phyloP scores from a whole-genome alignment of 805 yeast genomes.

The Wickerhamomyces xylosicus region DNA sequence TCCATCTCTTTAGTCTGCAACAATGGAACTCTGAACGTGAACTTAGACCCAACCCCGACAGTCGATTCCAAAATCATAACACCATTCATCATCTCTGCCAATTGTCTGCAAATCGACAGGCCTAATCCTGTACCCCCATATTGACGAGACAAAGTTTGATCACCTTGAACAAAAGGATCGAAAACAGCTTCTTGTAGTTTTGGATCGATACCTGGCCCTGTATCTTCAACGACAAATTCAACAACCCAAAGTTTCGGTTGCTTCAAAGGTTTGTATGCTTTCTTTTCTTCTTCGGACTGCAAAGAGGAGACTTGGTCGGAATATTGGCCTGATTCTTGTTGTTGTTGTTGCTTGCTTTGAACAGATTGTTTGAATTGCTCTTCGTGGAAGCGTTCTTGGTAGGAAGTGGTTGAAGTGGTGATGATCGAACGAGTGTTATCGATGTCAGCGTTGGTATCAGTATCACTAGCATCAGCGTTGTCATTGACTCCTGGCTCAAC shows the following conservation, averaged over 20 bases:
- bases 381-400: constrained; percentile 32
- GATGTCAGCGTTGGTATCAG: constrained; percentile 2
- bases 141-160: constrained; percentile 81
- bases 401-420: constrained; percentile 24
- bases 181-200: constrained; percentile 75
- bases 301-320: constrained; percentile 13
- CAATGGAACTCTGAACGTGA: constrained; percentile 70
- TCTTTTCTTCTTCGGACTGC: too few species aligned
- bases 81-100: constrained; percentile 88
- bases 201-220: constrained; percentile 91
- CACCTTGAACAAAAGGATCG: constrained; percentile 97
- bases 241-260: constrained; percentile 27
- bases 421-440: constrained; percentile 11
- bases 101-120: constrained; percentile 76
- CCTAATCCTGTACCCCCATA: constrained; percentile 97
- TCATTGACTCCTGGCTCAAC: constrained; percentile 6
- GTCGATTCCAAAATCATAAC: constrained; percentile 63
- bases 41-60: constrained; percentile 77
- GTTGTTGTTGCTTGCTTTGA: not conserved
- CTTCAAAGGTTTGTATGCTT: constrained; percentile 15
- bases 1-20: constrained; percentile 35
- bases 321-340: constrained; percentile 9
- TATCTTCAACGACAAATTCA: constrained; percentile 71
- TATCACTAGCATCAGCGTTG: not conserved
- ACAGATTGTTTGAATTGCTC: constrained; percentile 27